Conservation (phyloP, 768 basidiomycete species). For the Tricholoma terreum region DNA sequence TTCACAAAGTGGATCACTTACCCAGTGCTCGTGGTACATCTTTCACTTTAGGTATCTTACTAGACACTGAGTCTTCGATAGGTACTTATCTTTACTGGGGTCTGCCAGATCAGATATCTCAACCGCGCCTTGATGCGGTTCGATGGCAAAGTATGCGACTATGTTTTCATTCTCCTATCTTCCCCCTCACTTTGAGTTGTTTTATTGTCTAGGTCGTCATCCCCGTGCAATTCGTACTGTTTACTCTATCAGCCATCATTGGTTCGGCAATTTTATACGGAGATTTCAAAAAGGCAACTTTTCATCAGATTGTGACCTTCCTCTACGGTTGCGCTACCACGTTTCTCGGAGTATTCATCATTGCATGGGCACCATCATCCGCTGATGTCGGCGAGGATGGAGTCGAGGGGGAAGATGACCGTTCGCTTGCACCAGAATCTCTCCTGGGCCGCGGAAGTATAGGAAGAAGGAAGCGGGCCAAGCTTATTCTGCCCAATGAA, state of each 20-base stretch:
- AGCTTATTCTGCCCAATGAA: slow-evolving; percentile 48
- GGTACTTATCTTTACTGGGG: slow-evolving; percentile 70
- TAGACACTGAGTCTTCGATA: slow-evolving; percentile 24
- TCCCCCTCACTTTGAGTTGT: not conserved
- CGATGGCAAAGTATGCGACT: slow-evolving; percentile 71
- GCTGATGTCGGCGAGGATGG: slow-evolving; percentile 28
- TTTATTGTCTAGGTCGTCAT: slow-evolving; percentile 70
- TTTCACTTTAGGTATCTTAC: not conserved
- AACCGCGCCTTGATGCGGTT: slow-evolving; percentile 90
- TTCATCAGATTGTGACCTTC: slow-evolving; percentile 82
- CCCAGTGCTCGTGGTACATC: slow-evolving; percentile 63
- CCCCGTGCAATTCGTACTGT: slow-evolving; percentile 92
- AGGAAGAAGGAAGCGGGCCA: slow-evolving; percentile 39
- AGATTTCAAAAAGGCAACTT: slow-evolving; percentile 81
- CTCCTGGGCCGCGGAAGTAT: slow-evolving; percentile 31
- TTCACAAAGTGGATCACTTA: slow-evolving; percentile 84
- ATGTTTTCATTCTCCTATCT: not conserved
- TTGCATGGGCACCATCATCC: slow-evolving; percentile 59
- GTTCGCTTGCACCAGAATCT: slow-evolving; percentile 17
- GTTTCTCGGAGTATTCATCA: slow-evolving; percentile 85
- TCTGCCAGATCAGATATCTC: slow-evolving; percentile 82
- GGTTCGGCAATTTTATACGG: slow-evolving; percentile 93
- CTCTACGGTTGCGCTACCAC: slow-evolving; percentile 87
- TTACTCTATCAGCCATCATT: slow-evolving; percentile 88
- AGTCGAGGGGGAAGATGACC: slow-evolving; percentile 21